Percentiles rank a stretch among this genome's conserved stretches.
Evolutionary conservation across 352 stramenopile species (phyloP).

Genomic region (Pythium diclinum): DNA sequence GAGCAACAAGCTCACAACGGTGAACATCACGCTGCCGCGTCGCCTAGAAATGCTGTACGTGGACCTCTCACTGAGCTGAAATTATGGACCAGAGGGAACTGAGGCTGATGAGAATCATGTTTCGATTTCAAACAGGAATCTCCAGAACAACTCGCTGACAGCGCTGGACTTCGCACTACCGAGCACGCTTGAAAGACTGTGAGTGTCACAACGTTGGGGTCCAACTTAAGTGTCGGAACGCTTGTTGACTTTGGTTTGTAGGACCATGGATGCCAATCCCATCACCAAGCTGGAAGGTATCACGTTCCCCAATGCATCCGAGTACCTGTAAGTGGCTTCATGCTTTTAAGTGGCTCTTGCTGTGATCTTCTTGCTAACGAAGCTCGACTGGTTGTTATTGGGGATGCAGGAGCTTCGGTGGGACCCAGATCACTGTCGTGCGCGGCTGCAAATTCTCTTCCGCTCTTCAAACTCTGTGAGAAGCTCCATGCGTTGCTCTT

Average conservation of each 20-base stretch:
- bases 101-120: too few relatives aligned
- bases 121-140: too few relatives aligned
- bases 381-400: neutral
- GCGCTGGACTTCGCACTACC: too few relatives aligned
- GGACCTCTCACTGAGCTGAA: too few relatives aligned
- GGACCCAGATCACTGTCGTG: too few relatives aligned
- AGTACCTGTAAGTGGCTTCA: neutral
- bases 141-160: too few relatives aligned
- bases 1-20: neutral
- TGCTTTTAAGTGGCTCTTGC: too few relatives aligned
- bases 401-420: neutral
- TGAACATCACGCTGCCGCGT: neutral
- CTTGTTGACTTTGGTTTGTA: neutral
- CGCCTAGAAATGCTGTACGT: neutral
- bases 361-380: neutral
- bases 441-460: too few relatives aligned
- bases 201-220: neutral
- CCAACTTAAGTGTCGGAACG: neutral
- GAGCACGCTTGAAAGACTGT: neutral
- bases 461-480: too few relatives aligned
- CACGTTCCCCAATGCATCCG: neutral
- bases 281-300: neutral
- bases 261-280: neutral
- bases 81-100: too few relatives aligned
- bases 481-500: too few relatives aligned